phyloP scores from a whole-genome alignment of 495 filamentous ascomycete genomes.

The Penicillium cataractarum region DNA sequence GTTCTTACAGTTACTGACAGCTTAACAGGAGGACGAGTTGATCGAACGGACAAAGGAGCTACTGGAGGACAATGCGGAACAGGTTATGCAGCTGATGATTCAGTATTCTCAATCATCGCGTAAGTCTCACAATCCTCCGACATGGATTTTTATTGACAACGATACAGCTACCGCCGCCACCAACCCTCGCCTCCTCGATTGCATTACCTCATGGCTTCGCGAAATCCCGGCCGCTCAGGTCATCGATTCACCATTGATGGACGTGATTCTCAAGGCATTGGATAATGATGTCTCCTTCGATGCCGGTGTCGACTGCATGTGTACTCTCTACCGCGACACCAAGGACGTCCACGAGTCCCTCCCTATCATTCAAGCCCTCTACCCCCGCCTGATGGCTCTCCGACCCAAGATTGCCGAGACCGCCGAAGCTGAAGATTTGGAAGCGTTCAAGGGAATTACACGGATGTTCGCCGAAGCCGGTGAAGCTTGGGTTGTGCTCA shows the following conservation, averaged over 20 bases:
- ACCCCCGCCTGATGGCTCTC: conserved; percentile 78
- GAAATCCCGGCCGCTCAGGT: conserved; percentile 85
- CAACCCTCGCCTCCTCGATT: conserved; percentile 90
- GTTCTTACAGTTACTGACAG: conserved; percentile 1
- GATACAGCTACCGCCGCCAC: conserved; percentile 64
- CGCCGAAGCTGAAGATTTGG: conserved; percentile 81
- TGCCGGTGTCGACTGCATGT: conserved; percentile 90
- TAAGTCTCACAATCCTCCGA: conserved; percentile 45
- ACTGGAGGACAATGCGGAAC: conserved; percentile 83
- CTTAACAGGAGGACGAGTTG: conserved; percentile 86
- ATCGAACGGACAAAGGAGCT: conserved; percentile 78
- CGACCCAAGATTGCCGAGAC: conserved; percentile 74
- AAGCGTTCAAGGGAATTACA: conserved; percentile 84
- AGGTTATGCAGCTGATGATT: conserved; percentile 81
- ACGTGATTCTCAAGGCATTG: conserved; percentile 76
- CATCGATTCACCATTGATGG: conserved; percentile 82
- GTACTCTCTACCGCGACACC: conserved; percentile 88
- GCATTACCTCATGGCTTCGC: conserved; percentile 93
- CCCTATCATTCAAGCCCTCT: conserved; percentile 78
- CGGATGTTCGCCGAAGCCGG: conserved; percentile 91
- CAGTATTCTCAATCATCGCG: conserved; percentile 90
- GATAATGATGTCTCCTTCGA: conserved; percentile 77
- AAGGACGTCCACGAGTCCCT: conserved; percentile 85
- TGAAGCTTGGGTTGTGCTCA: conserved; percentile 88
- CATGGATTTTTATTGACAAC: background rate